Conservation (phyloP, 164 flowering plant genomes). For the Stephania yunnanensis region DNA sequence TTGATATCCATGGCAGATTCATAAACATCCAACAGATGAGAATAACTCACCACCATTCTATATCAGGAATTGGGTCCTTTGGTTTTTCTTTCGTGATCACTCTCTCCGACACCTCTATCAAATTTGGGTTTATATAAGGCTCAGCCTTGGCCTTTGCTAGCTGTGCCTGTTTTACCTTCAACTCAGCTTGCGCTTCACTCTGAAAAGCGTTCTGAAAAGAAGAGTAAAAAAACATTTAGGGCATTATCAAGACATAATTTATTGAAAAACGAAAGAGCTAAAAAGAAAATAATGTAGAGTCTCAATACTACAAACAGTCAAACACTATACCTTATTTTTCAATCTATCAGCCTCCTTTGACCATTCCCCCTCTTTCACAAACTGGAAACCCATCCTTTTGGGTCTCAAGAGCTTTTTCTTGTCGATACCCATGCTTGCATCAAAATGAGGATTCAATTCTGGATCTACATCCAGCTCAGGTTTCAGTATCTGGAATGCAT, state of each 20-base stretch:
- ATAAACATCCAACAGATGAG: not conserved
- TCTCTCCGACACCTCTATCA: slow-evolving; percentile 92
- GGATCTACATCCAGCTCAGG: slow-evolving; percentile 90
- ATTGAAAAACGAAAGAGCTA: too few species aligned
- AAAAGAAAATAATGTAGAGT: not conserved
- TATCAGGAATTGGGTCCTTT: slow-evolving; percentile 81
- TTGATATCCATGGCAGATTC: too few species aligned
- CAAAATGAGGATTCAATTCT: slow-evolving; percentile 82
- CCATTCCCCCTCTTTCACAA: slow-evolving; percentile 99
- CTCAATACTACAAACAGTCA: not conserved
- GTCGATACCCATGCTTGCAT: slow-evolving; percentile 77
- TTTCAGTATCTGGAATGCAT: slow-evolving; percentile 87
- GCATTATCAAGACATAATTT: too few species aligned
- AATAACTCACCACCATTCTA: slow-evolving; percentile 89
- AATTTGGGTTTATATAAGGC: slow-evolving; percentile 89
- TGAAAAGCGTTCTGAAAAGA: slow-evolving; percentile 14
- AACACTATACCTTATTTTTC: slow-evolving; percentile 61
- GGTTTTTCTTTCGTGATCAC: slow-evolving; percentile 68
- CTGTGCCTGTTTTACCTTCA: slow-evolving; percentile 84
- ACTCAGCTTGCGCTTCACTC: slow-evolving; percentile 97
- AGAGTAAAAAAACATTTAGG: too few species aligned
- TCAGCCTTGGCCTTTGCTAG: slow-evolving; percentile 86
- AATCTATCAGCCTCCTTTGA: slow-evolving; percentile 81
- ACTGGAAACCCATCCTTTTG: slow-evolving; percentile 80
- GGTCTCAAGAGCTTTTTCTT: slow-evolving; percentile 83